Evolutionary conservation across 441 rosid species (phyloP).

Genomic region (Metrosideros polymorpha): DNA sequence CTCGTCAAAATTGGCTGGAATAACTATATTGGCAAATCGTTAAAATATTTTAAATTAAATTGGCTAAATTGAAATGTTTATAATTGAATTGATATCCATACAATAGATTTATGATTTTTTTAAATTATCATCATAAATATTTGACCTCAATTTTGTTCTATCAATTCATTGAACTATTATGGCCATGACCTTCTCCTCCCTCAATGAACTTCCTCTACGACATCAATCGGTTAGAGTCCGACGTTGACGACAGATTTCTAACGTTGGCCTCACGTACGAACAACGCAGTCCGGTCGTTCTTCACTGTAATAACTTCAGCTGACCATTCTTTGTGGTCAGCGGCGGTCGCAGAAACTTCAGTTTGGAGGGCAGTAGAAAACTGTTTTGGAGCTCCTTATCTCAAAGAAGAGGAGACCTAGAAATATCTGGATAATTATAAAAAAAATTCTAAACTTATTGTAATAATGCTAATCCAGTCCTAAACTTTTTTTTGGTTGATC

Average conservation of each 20-base stretch:
- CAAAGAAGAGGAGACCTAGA: neutral
- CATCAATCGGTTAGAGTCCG: neutral
- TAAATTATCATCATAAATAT: neutral
- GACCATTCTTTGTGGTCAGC: neutral
- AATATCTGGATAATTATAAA: neutral
- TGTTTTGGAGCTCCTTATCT: neutral
- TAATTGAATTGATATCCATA: fast-evolving
- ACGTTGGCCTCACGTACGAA: neutral
- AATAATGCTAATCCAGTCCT: too few relatives aligned
- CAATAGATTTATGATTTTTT: neutral
- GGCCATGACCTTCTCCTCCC: neutral
- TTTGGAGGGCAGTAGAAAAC: neutral
- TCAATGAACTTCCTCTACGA: neutral
- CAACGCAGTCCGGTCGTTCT: neutral
- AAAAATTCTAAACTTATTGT: fast-evolving
- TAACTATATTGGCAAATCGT: fast-evolving
- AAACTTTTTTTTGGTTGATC: fast-evolving
- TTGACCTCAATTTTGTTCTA: neutral
- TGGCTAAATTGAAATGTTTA: neutral
- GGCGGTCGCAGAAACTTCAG: neutral
- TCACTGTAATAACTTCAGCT: neutral
- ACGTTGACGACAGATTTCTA: neutral
- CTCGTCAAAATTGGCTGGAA: fast-evolving
- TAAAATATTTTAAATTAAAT: neutral
- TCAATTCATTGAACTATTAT: neutral